Percentiles rank a stretch among this genome's conserved stretches.
Evolutionary conservation across 2,329 filamentous ascomycete species (phyloP).

Genomic region (Albophoma yamanashiensis): DNA sequence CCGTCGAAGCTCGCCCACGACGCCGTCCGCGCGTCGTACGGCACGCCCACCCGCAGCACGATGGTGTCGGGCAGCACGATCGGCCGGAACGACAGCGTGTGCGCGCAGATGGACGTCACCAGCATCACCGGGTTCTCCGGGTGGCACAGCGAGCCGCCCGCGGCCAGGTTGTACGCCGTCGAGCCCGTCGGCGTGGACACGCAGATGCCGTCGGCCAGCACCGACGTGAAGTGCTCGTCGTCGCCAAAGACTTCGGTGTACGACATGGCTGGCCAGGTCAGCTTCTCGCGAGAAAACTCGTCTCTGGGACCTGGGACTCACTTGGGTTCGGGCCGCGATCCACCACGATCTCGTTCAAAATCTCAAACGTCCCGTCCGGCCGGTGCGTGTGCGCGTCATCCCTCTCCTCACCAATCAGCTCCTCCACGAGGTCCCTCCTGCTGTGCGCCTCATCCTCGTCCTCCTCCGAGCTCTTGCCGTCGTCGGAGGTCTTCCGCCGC

Average conservation of each 20-base stretch:
- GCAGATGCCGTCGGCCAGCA: conserved; percentile 87
- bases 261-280: conserved; percentile 58
- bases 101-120: conserved; percentile 86
- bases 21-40: conserved; percentile 78
- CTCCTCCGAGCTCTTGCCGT: conserved; percentile 17
- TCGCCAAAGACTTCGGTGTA: conserved; percentile 88
- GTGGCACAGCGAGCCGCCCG: conserved; percentile 89
- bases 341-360: conserved; percentile 93
- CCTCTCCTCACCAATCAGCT: conserved; percentile 76
- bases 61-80: conserved; percentile 96
- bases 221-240: conserved; percentile 88
- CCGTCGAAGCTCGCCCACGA: conserved; percentile 99
- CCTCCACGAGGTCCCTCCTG: conserved; percentile 68
- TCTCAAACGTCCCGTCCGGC: conserved; percentile 77
- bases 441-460: conserved; percentile 26
- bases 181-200: conserved; percentile 91
- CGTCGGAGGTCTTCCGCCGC: conserved; percentile 24
- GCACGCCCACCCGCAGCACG: conserved; percentile 85
- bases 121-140: conserved; percentile 95
- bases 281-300: background rate
- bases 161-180: conserved; percentile 91
- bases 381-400: conserved; percentile 78
- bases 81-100: conserved; percentile 91
- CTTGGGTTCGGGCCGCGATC: conserved; percentile 89
- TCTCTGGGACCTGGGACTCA: conserved; percentile 31